Percentiles rank a stretch among this genome's conserved stretches.
Evolutionary conservation across 192 early-diverging fungal species (phyloP).

Genomic region (Coemansia sp.): DNA sequence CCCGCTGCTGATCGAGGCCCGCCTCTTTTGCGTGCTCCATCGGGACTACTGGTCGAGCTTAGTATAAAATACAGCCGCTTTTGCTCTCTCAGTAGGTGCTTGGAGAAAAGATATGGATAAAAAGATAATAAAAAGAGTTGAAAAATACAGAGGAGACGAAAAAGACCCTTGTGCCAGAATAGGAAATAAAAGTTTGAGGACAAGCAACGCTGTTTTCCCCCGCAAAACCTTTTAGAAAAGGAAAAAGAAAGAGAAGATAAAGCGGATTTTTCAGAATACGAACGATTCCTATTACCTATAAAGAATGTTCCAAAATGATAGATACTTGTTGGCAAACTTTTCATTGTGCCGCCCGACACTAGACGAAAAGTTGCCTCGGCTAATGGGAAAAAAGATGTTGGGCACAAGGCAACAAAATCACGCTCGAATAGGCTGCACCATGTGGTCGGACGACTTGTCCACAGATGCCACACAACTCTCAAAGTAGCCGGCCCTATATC

Average conservation of each 20-base stretch:
- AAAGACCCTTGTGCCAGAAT: not conserved
- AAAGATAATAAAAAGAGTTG: not conserved
- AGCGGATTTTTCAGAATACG: not conserved
- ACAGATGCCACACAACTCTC: not conserved
- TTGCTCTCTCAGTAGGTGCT: too few species aligned
- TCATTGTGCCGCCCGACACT: too few species aligned
- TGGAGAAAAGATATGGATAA: not conserved
- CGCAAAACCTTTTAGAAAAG: not conserved
- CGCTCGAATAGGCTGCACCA: not conserved
- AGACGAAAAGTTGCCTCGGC: too few species aligned
- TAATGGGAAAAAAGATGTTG: not conserved
- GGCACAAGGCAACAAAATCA: not conserved
- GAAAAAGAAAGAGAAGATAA: not conserved
- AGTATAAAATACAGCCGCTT: too few species aligned
- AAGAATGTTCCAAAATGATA: not conserved
- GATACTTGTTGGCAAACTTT: too few species aligned
- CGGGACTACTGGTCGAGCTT: not conserved
- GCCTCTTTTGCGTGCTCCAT: conserved; percentile 10
- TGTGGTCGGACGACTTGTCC: not conserved
- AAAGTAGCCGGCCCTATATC: not conserved
- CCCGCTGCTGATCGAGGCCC: conserved; percentile 1
- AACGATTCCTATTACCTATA: not conserved
- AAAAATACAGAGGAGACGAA: not conserved
- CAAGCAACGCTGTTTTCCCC: not conserved
- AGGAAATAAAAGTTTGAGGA: not conserved